Percentiles rank a stretch among this genome's conserved stretches.
Conservation (phyloP, 768 basidiomycete species). For the Termitomyces bulborhizus region DNA sequence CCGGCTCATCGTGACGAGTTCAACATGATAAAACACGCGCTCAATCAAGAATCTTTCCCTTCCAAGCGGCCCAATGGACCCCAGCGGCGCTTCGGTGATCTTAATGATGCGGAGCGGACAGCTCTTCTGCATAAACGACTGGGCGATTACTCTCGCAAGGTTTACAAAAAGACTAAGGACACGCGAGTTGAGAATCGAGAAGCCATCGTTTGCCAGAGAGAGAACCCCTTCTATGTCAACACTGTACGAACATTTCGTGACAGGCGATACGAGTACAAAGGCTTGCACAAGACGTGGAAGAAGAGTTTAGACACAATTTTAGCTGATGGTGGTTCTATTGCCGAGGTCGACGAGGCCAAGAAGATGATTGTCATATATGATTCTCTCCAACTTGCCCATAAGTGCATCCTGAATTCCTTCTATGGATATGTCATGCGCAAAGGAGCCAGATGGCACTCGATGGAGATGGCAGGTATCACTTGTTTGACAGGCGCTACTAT, state of each 20-base stretch:
- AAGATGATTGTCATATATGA: conserved; percentile 99
- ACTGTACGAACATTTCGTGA: conserved; percentile 97
- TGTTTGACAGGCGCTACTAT: conserved; percentile 96
- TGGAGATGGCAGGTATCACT: conserved; percentile 99
- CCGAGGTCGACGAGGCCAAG: conserved; percentile 93
- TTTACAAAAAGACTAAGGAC: conserved; percentile 98
- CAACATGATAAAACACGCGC: conserved; percentile 97
- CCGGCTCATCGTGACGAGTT: conserved; percentile 95
- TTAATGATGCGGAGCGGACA: conserved; percentile 81
- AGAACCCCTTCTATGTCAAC: conserved; percentile 99
- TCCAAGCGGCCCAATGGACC: conserved; percentile 68
- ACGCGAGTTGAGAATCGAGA: conserved; percentile 92
- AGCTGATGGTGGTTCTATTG: conserved; percentile 63
- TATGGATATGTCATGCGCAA: conserved; percentile 99
- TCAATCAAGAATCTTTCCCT: conserved; percentile 93
- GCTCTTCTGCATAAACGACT: conserved; percentile 93
- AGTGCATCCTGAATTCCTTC: conserved; percentile 99
- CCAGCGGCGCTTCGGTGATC: conserved; percentile 76
- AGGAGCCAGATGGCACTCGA: conserved; percentile 98
- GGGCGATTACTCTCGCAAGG: conserved; percentile 97
- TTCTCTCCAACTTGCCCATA: conserved; percentile 97
- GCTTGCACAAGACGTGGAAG: conserved; percentile 98
- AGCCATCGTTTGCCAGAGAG: conserved; percentile 93
- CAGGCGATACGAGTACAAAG: conserved; percentile 98
- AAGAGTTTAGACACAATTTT: conserved; percentile 83